Conservation (phyloP, 23 red algal species). For the Gracilaria gracilis region DNA sequence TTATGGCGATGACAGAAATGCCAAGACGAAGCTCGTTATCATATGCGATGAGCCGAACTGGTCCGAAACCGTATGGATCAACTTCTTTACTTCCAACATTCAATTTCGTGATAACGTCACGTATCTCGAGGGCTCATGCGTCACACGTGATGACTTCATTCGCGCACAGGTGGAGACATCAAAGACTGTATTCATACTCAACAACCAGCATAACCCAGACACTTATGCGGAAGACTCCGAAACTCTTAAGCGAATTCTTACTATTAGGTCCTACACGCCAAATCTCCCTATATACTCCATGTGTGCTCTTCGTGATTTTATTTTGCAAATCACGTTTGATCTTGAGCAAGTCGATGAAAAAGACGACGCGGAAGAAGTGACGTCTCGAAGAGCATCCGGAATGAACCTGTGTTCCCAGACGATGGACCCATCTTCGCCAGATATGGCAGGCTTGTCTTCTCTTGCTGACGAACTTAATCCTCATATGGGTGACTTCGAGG, state of each 20-base stretch:
- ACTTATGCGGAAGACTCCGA: conserved; percentile 76
- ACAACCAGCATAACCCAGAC: conserved; percentile 80
- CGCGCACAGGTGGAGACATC: conserved; percentile 76
- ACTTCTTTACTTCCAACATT: conserved; percentile 64
- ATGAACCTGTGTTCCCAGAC: conserved; percentile 21
- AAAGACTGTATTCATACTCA: conserved; percentile 76
- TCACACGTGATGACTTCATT: conserved; percentile 62
- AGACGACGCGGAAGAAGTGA: conserved; percentile 32
- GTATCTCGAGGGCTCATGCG: conserved; percentile 74
- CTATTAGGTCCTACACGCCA: conserved; percentile 71
- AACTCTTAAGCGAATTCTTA: conserved; percentile 77
- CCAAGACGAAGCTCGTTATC: conserved; percentile 67
- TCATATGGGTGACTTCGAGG: conserved; percentile 31
- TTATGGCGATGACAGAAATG: conserved; percentile 53
- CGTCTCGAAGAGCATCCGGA: conserved; percentile 34
- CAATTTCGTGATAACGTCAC: conserved; percentile 66
- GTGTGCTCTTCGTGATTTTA: conserved; percentile 72
- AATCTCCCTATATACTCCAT: conserved; percentile 80
- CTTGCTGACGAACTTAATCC: conserved; percentile 15
- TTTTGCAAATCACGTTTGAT: conserved; percentile 79
- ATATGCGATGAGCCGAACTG: conserved; percentile 74
- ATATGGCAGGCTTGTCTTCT: conserved; percentile 13
- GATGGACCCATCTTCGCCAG: conserved; percentile 30
- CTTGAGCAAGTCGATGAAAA: conserved; percentile 60
- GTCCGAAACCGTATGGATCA: conserved; percentile 73